Conservation (phyloP, 805 yeast genomes). For the Schwanniomyces yamadae region DNA sequence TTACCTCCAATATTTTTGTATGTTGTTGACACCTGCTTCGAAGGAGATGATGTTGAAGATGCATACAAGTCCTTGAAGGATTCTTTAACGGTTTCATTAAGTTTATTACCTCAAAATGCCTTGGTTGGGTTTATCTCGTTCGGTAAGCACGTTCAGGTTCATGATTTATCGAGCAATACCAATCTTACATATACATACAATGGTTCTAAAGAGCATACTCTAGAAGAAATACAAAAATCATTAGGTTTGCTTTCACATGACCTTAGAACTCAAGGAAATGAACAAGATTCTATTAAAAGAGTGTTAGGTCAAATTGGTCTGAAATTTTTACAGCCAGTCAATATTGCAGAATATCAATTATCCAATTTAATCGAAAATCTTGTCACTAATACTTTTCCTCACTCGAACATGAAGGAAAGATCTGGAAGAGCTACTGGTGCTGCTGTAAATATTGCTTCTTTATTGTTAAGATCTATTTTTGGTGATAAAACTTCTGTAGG, state of each 20-base stretch:
- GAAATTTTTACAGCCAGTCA: constrained; percentile 48
- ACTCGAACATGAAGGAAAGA: constrained; percentile 42
- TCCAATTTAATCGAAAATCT: constrained; percentile 49
- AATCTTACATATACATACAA: constrained; percentile 45
- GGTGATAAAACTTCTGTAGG: constrained; percentile 48
- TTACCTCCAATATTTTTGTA: constrained; percentile 51
- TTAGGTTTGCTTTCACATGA: constrained; percentile 44
- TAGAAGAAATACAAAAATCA: constrained; percentile 44
- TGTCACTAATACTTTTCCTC: constrained; percentile 49
- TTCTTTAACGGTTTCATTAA: constrained; percentile 42
- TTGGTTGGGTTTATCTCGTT: constrained; percentile 57
- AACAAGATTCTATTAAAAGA: constrained; percentile 6
- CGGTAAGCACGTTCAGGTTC: constrained; percentile 60
- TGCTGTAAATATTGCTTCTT: constrained; percentile 51
- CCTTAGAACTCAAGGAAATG: constrained; percentile 9
- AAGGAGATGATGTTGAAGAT: constrained; percentile 46
- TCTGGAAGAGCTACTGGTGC: constrained; percentile 57
- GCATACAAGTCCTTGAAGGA: constrained; percentile 48
- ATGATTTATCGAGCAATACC: constrained; percentile 44
- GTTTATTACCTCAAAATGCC: constrained; percentile 53
- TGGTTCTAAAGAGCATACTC: constrained; percentile 52
- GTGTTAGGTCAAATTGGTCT: constrained; percentile 14
- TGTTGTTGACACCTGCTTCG: constrained; percentile 58
- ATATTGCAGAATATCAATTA: constrained; percentile 51
- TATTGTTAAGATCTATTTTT: constrained; percentile 34